phyloP scores from a whole-genome alignment of 192 early-diverging fungal genomes.

The Coemansia aciculifera region DNA sequence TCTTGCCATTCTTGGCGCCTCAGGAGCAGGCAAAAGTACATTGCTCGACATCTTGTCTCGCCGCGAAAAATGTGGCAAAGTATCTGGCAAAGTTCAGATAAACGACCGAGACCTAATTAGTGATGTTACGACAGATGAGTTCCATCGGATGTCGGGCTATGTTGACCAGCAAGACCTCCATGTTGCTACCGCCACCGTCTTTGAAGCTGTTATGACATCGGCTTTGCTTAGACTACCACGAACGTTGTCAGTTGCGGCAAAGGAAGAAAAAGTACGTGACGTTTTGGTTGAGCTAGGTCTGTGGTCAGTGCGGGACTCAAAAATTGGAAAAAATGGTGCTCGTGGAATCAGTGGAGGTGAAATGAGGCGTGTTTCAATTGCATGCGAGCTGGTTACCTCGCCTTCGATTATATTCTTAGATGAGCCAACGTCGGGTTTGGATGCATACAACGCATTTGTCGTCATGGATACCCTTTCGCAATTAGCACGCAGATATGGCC shows the following conservation, averaged over 20 bases:
- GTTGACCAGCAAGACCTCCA: slow-evolving; percentile 91
- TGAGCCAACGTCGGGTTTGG: slow-evolving; percentile 81
- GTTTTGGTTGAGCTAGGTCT: slow-evolving; percentile 83
- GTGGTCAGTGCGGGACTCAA: slow-evolving; percentile 73
- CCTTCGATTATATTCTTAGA: slow-evolving; percentile 88
- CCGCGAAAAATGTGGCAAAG: slow-evolving; percentile 65
- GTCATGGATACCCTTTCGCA: slow-evolving; percentile 77
- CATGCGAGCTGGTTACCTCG: slow-evolving; percentile 88
- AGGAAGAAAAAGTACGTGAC: slow-evolving; percentile 67
- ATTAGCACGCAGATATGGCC: slow-evolving; percentile 45
- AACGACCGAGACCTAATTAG: slow-evolving; percentile 69
- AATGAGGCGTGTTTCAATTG: slow-evolving; percentile 90
- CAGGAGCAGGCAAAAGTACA: slow-evolving; percentile 93
- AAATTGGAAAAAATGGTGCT: slow-evolving; percentile 68
- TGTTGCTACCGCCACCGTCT: slow-evolving; percentile 82
- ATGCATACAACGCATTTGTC: slow-evolving; percentile 90
- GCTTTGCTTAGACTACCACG: slow-evolving; percentile 77
- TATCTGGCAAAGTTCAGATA: slow-evolving; percentile 79
- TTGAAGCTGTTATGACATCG: slow-evolving; percentile 84
- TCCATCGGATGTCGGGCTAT: slow-evolving; percentile 73
- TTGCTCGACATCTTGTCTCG: slow-evolving; percentile 86
- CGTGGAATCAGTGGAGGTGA: slow-evolving; percentile 92
- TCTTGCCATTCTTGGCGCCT: slow-evolving; percentile 91
- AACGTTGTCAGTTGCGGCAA: slow-evolving; percentile 55
- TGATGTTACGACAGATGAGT: slow-evolving; percentile 57